phyloP scores from a whole-genome alignment of 1,139 yeast genomes.

The Saccharomyces hybrid region DNA sequence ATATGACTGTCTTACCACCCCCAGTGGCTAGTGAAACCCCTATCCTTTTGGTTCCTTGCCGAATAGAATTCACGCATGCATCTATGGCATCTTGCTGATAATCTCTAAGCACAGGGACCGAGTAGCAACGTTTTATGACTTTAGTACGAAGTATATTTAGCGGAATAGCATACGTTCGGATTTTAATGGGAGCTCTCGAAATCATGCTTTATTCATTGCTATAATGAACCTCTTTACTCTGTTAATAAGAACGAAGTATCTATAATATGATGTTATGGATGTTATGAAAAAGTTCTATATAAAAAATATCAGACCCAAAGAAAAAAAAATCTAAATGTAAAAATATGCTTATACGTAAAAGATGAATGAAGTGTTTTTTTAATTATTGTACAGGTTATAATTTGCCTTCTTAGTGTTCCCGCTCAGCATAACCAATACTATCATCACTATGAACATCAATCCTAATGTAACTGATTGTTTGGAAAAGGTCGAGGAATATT shows the following conservation, averaged over 20 bases:
- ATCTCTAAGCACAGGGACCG: conserved; percentile 36
- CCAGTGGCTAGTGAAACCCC: conserved; percentile 93
- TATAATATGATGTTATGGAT: not conserved
- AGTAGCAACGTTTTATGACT: not conserved
- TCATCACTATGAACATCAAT: not conserved
- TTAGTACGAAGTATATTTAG: not conserved
- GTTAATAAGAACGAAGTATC: not conserved
- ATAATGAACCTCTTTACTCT: not conserved
- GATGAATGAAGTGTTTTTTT: not conserved
- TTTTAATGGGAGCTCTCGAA: not conserved
- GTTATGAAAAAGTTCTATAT: not conserved
- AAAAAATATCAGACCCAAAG: not conserved
- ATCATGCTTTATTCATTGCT: not conserved
- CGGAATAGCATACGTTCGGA: not conserved
- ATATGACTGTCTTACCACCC: conserved; percentile 88
- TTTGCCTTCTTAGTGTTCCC: not conserved
- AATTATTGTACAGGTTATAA: conserved; percentile 4
- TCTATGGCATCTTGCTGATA: conserved; percentile 71
- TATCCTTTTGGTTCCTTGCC: conserved; percentile 45
- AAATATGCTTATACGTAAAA: not conserved
- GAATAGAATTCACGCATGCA: conserved; percentile 45
- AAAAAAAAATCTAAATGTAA: conserved; percentile 1
- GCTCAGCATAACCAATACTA: not conserved
- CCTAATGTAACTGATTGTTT: not conserved
- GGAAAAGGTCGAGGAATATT: not conserved